Evolutionary conservation across 2,329 filamentous ascomycete genomes (phyloP).

Genomic region (Colletotrichum cereale): DNA sequence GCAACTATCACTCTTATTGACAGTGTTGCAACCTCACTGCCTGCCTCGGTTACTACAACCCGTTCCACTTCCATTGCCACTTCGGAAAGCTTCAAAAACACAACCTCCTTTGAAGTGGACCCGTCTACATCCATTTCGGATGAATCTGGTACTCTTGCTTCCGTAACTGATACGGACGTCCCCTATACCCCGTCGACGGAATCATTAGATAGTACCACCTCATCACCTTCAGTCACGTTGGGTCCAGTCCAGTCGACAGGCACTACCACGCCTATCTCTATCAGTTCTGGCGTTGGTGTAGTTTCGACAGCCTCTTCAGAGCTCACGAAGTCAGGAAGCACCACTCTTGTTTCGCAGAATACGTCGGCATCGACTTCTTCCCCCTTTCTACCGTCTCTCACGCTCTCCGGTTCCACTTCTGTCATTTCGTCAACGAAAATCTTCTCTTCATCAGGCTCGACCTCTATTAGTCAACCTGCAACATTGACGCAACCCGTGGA

Average conservation of each 20-base stretch:
- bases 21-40: background rate
- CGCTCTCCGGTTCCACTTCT: conserved; percentile 1
- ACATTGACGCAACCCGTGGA: conserved; percentile 31
- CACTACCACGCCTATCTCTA: background rate
- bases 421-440: background rate
- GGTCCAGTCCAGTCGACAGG: background rate
- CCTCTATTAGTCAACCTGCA: background rate
- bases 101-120: background rate
- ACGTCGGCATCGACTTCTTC: background rate
- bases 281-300: background rate
- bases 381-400: conserved; percentile 15
- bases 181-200: background rate
- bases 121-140: background rate
- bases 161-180: conserved; percentile 5
- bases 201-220: background rate
- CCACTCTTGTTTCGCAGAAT: background rate
- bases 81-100: background rate
- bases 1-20: background rate
- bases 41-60: background rate
- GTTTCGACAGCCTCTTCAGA: background rate
- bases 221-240: background rate
- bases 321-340: background rate
- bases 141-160: conserved; percentile 20
- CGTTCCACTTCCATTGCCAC: background rate
- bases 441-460: background rate